Conservation (phyloP, 805 yeast genomes). For the Saturnispora zaruensis region DNA sequence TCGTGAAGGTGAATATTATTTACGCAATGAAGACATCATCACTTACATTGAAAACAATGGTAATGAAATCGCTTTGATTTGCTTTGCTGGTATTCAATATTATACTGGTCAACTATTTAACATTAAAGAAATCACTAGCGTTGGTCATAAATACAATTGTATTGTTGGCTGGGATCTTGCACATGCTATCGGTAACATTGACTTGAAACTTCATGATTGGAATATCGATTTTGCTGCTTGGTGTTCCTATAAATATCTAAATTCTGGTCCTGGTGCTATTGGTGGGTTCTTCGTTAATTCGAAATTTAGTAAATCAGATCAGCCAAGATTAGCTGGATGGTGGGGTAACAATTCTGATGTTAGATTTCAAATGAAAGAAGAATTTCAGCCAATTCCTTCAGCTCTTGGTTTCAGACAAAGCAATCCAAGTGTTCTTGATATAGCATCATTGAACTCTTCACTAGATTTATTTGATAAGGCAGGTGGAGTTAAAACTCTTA, state of each 20-base stretch:
- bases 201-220: slow-evolving; percentile 75
- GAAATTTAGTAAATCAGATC: slow-evolving; percentile 25
- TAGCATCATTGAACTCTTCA: slow-evolving; percentile 62
- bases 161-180: slow-evolving; percentile 92
- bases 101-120: slow-evolving; percentile 87
- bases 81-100: slow-evolving; percentile 85
- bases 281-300: slow-evolving; percentile 80
- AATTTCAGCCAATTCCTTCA: slow-evolving; percentile 72
- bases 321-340: slow-evolving; percentile 89
- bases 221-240: slow-evolving; percentile 87
- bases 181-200: slow-evolving; percentile 87
- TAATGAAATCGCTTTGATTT: slow-evolving; percentile 59
- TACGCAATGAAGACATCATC: slow-evolving; percentile 59
- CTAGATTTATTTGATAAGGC: slow-evolving; percentile 47
- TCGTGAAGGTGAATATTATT: slow-evolving; percentile 43
- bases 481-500: slow-evolving; percentile 56
- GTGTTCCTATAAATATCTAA: slow-evolving; percentile 88
- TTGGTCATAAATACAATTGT: slow-evolving; percentile 45
- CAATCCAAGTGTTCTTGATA: slow-evolving; percentile 82
- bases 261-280: slow-evolving; percentile 90
- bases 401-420: slow-evolving; percentile 87
- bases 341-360: slow-evolving; percentile 78
- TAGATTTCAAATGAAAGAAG: slow-evolving; percentile 72
- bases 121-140: slow-evolving; percentile 57
- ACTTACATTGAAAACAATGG: slow-evolving; percentile 44